Percentiles rank a stretch among this genome's conserved stretches.
Conservation (phyloP, 2,329 filamentous ascomycete species). For the Sphaerulina populicola region DNA sequence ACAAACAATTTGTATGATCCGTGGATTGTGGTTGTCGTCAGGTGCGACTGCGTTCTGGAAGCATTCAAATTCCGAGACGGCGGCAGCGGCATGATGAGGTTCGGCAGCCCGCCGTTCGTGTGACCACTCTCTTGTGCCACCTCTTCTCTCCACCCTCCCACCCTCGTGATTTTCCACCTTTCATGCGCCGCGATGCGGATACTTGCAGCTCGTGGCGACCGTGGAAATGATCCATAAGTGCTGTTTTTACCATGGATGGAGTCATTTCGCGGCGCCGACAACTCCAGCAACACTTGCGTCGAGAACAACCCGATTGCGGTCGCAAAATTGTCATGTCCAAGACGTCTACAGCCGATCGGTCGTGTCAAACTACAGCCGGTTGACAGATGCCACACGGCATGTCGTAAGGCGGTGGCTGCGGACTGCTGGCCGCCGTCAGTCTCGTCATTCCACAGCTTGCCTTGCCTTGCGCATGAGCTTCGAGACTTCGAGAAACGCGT, state of each 20-base stretch:
- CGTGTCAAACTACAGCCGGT: slow-evolving; percentile 6
- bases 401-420: slow-evolving; percentile 1
- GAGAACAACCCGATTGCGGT: slow-evolving; percentile 1
- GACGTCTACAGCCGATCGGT: background rate
- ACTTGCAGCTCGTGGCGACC: background rate
- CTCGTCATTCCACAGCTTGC: slow-evolving; percentile 7
- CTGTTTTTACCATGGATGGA: background rate
- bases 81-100: slow-evolving; percentile 11
- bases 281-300: background rate
- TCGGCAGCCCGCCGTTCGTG: slow-evolving; percentile 11
- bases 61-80: slow-evolving; percentile 15
- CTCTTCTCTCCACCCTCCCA: slow-evolving; percentile 2
- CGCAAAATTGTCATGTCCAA: background rate
- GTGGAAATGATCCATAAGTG: background rate
- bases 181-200: slow-evolving; percentile 5
- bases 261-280: background rate
- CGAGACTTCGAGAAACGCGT: background rate
- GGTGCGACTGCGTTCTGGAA: slow-evolving; percentile 15
- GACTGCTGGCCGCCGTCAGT: slow-evolving; percentile 5
- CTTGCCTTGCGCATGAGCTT: background rate
- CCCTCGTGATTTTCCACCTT: background rate
- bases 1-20: slow-evolving; percentile 14
- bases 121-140: slow-evolving; percentile 10
- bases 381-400: slow-evolving; percentile 12
- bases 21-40: slow-evolving; percentile 13